Conservation (phyloP, 2,329 filamentous ascomycete genomes). For the Alternaria longipes region DNA sequence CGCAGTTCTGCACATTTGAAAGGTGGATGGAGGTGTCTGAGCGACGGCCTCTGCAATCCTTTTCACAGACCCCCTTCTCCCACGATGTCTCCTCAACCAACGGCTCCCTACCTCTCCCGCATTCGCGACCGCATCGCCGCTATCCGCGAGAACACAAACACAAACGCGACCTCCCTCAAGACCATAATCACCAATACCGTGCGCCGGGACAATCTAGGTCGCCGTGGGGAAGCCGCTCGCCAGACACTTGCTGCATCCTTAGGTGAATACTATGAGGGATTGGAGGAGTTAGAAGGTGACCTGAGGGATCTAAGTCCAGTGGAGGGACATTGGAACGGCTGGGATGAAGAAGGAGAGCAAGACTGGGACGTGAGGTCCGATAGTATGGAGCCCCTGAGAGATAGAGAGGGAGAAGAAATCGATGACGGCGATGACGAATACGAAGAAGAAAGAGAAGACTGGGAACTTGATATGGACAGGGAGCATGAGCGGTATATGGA, state of each 20-base stretch:
- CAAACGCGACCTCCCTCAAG: background rate
- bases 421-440: background rate
- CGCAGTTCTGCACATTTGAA: background rate
- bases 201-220: background rate
- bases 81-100: conserved; percentile 6
- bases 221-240: background rate
- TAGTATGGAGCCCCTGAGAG: conserved; percentile 4
- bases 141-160: background rate
- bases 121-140: conserved; percentile 9
- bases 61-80: background rate
- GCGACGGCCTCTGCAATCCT: background rate
- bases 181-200: background rate
- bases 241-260: background rate
- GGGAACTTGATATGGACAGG: background rate
- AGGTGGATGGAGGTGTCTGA: no score
- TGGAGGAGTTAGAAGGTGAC: background rate
- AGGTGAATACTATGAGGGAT: background rate
- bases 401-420: background rate
- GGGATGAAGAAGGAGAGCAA: background rate
- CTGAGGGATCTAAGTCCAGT: background rate
- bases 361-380: background rate
- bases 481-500: background rate
- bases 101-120: background rate
- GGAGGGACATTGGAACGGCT: background rate
- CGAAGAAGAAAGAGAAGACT: background rate